A percentile compares a stretch with the other conserved stretches of the same genome.
These are phyloP conservation scores for Calonectria multiphialidica DNA, from an alignment of 2,329 filamentous ascomycete genomes.

Conservation along the genomic window DNA sequence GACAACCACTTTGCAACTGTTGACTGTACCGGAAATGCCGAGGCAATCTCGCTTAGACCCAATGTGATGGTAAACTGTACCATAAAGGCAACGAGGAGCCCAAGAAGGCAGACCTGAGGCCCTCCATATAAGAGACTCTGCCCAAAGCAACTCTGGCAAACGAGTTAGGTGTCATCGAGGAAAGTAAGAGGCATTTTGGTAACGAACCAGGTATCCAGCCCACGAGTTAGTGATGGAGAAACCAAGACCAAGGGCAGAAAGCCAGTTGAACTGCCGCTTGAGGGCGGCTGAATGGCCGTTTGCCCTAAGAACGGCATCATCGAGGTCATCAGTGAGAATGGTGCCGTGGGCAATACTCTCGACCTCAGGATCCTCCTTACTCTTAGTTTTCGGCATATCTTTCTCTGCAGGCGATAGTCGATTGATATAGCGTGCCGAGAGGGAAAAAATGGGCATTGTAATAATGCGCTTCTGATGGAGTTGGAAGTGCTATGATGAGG, in stretches of 20 bases:
- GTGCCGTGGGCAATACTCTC: conserved; percentile 17
- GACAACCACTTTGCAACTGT: too few relatives aligned
- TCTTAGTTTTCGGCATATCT: not conserved
- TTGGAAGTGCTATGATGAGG: not conserved
- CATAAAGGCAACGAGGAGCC: conserved; percentile 18
- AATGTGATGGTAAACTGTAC: conserved; percentile 26
- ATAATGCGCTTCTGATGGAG: not conserved
- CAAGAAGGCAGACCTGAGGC: conserved; percentile 17
- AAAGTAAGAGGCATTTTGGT: not conserved
- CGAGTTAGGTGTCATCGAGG: not conserved
- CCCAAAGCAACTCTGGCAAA: conserved; percentile 19
- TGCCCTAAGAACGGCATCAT: conserved; percentile 23
- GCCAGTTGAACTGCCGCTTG: conserved; percentile 27
- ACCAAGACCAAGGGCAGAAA: conserved; percentile 22
- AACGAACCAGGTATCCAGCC: conserved; percentile 23
- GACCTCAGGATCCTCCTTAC: not conserved
- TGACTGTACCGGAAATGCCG: conserved; percentile 20
- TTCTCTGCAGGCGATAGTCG: not conserved
- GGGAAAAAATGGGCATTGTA: not conserved
- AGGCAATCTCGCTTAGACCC: conserved; percentile 24
- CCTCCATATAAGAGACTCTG: conserved; percentile 27
- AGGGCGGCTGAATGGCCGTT: conserved; percentile 23
- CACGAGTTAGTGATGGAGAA: conserved; percentile 30
- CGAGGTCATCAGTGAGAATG: conserved; percentile 14
- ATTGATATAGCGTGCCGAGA: not conserved